These are phyloP conservation scores for Lactarius psammicola DNA, from an alignment of 768 basidiomycete species.

Conservation along the genomic window DNA sequence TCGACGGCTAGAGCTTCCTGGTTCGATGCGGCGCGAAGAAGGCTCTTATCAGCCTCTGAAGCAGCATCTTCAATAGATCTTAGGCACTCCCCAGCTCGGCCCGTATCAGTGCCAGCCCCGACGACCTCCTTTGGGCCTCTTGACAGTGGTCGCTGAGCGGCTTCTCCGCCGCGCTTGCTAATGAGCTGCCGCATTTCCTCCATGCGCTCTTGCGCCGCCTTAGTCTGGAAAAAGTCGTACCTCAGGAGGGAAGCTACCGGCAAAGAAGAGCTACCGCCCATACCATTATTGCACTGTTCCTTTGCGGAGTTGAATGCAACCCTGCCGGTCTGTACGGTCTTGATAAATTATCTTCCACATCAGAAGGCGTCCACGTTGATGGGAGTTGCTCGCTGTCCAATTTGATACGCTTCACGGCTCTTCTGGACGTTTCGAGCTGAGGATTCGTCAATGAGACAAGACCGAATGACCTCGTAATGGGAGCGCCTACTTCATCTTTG, in stretches of 20 bases:
- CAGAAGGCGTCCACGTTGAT: conserved; percentile 12
- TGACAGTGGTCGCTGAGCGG: conserved; percentile 28
- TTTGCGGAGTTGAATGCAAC: conserved; percentile 47
- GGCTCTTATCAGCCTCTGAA: conserved; percentile 55
- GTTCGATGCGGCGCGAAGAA: conserved; percentile 49
- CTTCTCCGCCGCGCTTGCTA: conserved; percentile 53
- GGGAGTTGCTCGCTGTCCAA: conserved; percentile 55
- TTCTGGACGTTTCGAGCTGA: conserved; percentile 70
- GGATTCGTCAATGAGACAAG: conserved; percentile 12
- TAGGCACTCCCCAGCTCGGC: conserved; percentile 38
- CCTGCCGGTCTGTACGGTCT: conserved; percentile 56
- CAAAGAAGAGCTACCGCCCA: conserved; percentile 38
- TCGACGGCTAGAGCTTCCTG: conserved; percentile 57
- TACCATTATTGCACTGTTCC: conserved; percentile 32
- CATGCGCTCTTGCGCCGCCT: conserved; percentile 72
- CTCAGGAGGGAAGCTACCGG: conserved; percentile 1
- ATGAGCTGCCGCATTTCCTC: conserved; percentile 83
- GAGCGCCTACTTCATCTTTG: conserved; percentile 59
- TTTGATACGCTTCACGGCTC: conserved; percentile 72
- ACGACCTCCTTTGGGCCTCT: conserved; percentile 35
- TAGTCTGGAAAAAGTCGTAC: conserved; percentile 47
- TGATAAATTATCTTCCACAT: conserved; percentile 31
- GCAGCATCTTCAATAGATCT: conserved; percentile 53
- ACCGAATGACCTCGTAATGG: background rate
- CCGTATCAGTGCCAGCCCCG: conserved; percentile 28